Evolutionary conservation across 2,329 filamentous ascomycete genomes (phyloP), one percentile per base, ranked within the genome.

Genomic region (Ilyonectria mors-panacis): DNA sequence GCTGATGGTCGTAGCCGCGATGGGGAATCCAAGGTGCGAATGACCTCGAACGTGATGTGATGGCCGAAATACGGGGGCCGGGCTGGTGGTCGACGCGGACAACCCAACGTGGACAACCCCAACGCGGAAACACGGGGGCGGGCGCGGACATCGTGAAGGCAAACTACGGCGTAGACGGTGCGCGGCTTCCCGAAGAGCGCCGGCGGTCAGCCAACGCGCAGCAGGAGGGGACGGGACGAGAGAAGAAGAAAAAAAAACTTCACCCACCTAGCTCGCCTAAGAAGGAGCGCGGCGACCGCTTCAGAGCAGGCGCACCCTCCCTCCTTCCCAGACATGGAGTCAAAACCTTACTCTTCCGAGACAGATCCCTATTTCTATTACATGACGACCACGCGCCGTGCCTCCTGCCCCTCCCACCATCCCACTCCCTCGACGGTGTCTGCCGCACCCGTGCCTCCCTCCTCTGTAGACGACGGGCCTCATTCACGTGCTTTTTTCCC

Each of bases 321-420:
- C 63, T 61, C 63, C 63, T 39, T 62, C 51, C 59, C 59, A 48
- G 30, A 62, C 51, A 39, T 54, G 55, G 55, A 54, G 45, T 57
- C 50, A 44, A 51, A 60, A 42, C 63, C 63, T 65, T 65, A 65
- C 63, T 65, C 33, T 39, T 53, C 50, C 50, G 50, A 53, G 50
- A 53, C 50, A 30, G 23, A 35, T 44, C 37, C 45, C 51, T 47
- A 56, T 65, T 65, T 65, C 63, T 65, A 58, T 65, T 65, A 65
- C 63, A 35, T 65, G 63, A 65, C 28, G 47, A 57, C 57, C 47
- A 61, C 55, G 56, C 56, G 63, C 35, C n/a, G 15, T 17, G 48
- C 50, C 42, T 57, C 35, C 44, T 37, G 63, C 60, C 63, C 63
- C 63, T 65, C 63, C 63, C 63, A 65, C 63, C 63, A 60, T 65